Evolutionary conservation across 495 filamentous ascomycete species (phyloP), one percentile per base, ranked within the genome.

Genomic region (Acidomyces sp.): DNA sequence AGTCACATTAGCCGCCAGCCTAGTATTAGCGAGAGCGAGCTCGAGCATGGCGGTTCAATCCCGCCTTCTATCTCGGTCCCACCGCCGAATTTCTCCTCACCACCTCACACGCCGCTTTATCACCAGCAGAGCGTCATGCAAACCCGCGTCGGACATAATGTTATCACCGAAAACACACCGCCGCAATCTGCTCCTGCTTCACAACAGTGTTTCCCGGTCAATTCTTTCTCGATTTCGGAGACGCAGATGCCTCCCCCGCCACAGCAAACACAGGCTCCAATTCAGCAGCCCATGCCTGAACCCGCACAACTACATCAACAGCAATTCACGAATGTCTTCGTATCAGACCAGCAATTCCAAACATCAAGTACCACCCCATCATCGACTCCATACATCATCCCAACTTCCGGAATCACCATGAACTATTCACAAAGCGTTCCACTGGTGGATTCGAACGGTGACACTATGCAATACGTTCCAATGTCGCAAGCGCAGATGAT

Each of bases 181-280:
- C 60, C 60, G 7, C 60, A 63, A 39, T 62, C 59, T 2, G 60
- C 60, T 12, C 60, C 60, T 7, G 59, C 60, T 13, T 49, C 46
- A n/a, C 60, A 63, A 32, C 55, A 58, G 38, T 45, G 48, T 30
- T 62, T 62, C 33, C 53, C 59, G 15, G 25, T 38, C 1, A 42
- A 46, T 27, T 17, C 28, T 2, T 38, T 41, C 24, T 13, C 20
- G 20, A 12, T 17, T 2, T 22, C 34, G 6, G 20, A 24, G 4
- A n/a, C 23, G 12, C 25, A 4, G 16, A 44, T 31, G 20, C 9
- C 13, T 13, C 31, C 31, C 9, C 31, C 31, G 26, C 36, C 24
- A 28, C 17, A 20, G 18, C 34, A 30, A 6, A 7, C 19, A 21
- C 37, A 24, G 29, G 10, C 24, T 16, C 41, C 27, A 22, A 41